Base-by-base conservation (phyloP, 106 monocot species). In the Cymbidium sinense region DNA sequence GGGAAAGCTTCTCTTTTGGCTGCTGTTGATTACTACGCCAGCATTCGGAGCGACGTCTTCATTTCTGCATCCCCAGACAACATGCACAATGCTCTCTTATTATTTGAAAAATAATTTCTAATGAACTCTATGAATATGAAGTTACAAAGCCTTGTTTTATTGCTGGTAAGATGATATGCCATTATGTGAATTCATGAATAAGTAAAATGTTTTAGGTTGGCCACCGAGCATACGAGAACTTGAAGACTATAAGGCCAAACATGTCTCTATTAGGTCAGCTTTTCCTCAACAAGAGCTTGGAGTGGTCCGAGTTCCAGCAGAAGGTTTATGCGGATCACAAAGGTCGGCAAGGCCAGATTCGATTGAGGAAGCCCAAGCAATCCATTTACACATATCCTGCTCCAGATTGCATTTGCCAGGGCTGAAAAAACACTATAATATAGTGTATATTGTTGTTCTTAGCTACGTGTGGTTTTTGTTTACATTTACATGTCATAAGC, bases 41-140 rank as follows among this genome's bases (percentile, higher is more conserved):
- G 96, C 88, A 89, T 96, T 85, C 86, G 89, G 11, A 93, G 91
- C 25, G 91, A 96, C 43, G 69, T 96, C 3, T 93, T 96, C 86
- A 89, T 96, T 29, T 96, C 96, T 5, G 96, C 96, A 37, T 96
- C 96, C 36, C 96, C 96, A n/a, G 96, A 93, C 44, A 93, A 96
- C 70, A 93, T 96, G 93, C 96, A 96, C 71, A 96, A 96, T 87
- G 96, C 96, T n/a, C n/a, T n/a, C n/a, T n/a, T n/a, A n/a, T n/a
- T n/a, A n/a, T n/a, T n/a, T n/a, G n/a, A 41, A 41, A 6, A 41
- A 41, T 7, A 41, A 41, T 7, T 6, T 41, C 9, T 41, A 41
- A 41, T 41, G 5, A 41, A 41, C 0, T 41, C 7, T 41, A 41
- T 41, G 41, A 41, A 0, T 41, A 41, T 41, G 8, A 41, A 41